Evolutionary conservation across 352 stramenopile genomes (phyloP).

Genomic region (Phytophthora niederhauseri): DNA sequence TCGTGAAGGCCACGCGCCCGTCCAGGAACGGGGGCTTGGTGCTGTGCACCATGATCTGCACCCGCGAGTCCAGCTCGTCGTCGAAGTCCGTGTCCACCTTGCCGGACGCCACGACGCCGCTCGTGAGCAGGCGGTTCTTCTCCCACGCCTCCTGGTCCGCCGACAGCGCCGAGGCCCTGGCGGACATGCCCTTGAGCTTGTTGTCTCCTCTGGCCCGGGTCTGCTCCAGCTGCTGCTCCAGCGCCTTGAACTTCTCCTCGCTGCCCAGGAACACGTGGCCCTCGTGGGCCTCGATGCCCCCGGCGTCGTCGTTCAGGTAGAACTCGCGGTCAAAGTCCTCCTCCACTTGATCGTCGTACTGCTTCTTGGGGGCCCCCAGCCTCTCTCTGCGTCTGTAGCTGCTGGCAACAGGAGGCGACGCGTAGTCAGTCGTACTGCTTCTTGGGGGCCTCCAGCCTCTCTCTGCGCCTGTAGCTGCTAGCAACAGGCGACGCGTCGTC

Average conservation of each 20-base stretch:
- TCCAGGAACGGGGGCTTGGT: slow-evolving; percentile 98
- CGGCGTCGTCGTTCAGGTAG: slow-evolving; percentile 94
- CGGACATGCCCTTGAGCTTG: slow-evolving; percentile 91
- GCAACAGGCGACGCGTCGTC: neutral
- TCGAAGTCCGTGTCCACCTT: slow-evolving; percentile 89
- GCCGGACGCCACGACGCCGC: slow-evolving; percentile 88
- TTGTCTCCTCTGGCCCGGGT: slow-evolving; percentile 80
- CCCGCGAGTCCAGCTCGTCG: slow-evolving; percentile 94
- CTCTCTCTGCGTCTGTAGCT: slow-evolving; percentile 12
- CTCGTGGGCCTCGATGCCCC: slow-evolving; percentile 58
- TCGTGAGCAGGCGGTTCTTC: slow-evolving; percentile 96
- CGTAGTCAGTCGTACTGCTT: slow-evolving; percentile 64
- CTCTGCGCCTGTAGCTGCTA: slow-evolving; percentile 2
- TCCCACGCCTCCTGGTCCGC: slow-evolving; percentile 99
- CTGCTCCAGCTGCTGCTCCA: slow-evolving; percentile 92
- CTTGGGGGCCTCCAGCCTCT: slow-evolving; percentile 53
- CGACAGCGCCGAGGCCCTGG: slow-evolving; percentile 92
- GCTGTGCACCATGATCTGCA: slow-evolving; percentile 98
- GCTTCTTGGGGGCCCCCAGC: slow-evolving; percentile 62
- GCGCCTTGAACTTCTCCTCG: slow-evolving; percentile 88
- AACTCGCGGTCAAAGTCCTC: slow-evolving; percentile 96
- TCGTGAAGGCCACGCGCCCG: slow-evolving; percentile 95
- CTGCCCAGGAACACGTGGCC: slow-evolving; percentile 93
- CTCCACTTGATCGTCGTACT: slow-evolving; percentile 85
- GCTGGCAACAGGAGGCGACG: neutral